Percentiles rank a stretch among this genome's conserved stretches.
phyloP scores from a whole-genome alignment of 2,329 filamentous ascomycete species.

The Ceratocystiopsis sp. region DNA sequence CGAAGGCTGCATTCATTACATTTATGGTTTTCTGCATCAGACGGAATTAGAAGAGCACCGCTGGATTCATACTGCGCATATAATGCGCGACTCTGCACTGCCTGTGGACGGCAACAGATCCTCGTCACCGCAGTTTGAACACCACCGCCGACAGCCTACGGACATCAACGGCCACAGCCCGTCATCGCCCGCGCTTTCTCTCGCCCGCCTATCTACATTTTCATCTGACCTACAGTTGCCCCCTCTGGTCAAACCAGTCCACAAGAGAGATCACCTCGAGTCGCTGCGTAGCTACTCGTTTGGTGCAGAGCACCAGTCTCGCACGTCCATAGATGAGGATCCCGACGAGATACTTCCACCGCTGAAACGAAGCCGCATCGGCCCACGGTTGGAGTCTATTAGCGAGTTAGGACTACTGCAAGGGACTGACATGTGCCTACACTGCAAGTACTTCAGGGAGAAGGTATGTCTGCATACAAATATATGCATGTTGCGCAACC shows the following conservation, averaged over 20 bases:
- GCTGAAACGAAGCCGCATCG: constrained; percentile 33
- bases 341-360: constrained; percentile 36
- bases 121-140: too few species aligned
- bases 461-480: constrained; percentile 18
- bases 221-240: constrained; percentile 15
- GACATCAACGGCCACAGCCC: constrained; percentile 13
- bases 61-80: constrained; percentile 22
- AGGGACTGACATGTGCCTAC: constrained; percentile 31
- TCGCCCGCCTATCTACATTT: neutral
- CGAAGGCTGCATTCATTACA: constrained; percentile 37
- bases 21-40: constrained; percentile 36
- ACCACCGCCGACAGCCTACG: too few species aligned
- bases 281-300: constrained; percentile 22
- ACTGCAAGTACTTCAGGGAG: constrained; percentile 29
- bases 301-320: constrained; percentile 20
- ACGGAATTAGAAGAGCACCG: constrained; percentile 35
- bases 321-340: constrained; percentile 28
- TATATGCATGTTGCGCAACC: too few species aligned
- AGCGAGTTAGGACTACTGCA: constrained; percentile 34
- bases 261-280: constrained; percentile 23
- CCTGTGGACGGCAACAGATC: constrained; percentile 17
- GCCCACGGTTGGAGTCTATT: constrained; percentile 38
- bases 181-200: constrained; percentile 20
- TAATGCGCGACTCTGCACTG: constrained; percentile 28
- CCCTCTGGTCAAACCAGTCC: constrained; percentile 17